Evolutionary conservation across 768 basidiomycete genomes (phyloP), one percentile per base, ranked within the genome.

Genomic region (Hebeloma cylindrosporum): DNA sequence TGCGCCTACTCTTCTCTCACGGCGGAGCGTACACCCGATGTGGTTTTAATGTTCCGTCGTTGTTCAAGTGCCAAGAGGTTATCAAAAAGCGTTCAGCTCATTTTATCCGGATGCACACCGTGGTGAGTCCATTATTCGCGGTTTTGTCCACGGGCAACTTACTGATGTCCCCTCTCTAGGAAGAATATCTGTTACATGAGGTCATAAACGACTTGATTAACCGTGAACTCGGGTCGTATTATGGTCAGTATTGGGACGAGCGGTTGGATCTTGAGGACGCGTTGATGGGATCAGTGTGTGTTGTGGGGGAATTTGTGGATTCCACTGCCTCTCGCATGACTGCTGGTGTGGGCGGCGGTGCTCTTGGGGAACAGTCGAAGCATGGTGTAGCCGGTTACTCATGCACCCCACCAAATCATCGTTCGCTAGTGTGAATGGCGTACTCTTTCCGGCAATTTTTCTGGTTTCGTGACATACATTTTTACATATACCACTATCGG

Each of bases 1-100:
- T 51, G 9, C 21, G 39, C 16, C 11, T 34, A 1, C 44, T 51
- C 14, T 31, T 51, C 5, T 39, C 33, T 6, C 50, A 47, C 21
- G 50, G 38, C 7, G 38, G 39, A 5, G 40, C 50, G 1, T 13
- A 34, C 25, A 8, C 33, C 38, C 3, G 27, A 48, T 9, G 37
- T 41, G 35, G 5, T 10, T 21, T 11, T 23, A n/a, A 5, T 26
- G 0, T 38, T 48, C 27, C 35, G n/a, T n/a, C n/a, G n/a, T n/a
- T 48, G 8, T 8, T 14, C 7, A 29, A 38, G 14, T 48, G 47
- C n/a, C 9, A 36, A 7, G 13, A 8, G 2, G 10, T 36, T 9
- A 36, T 45, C 9, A 36, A 22, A 22, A 5, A 16, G 17, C 34
- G 35, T 8, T 29, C 18, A 10, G 27, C 25, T 13, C 31, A n/a